A percentile compares a stretch with the other conserved stretches of the same genome.
These are phyloP conservation scores for Beta corolliflora DNA, from an alignment of 179 eudicot genomes.

Conservation along the genomic window DNA sequence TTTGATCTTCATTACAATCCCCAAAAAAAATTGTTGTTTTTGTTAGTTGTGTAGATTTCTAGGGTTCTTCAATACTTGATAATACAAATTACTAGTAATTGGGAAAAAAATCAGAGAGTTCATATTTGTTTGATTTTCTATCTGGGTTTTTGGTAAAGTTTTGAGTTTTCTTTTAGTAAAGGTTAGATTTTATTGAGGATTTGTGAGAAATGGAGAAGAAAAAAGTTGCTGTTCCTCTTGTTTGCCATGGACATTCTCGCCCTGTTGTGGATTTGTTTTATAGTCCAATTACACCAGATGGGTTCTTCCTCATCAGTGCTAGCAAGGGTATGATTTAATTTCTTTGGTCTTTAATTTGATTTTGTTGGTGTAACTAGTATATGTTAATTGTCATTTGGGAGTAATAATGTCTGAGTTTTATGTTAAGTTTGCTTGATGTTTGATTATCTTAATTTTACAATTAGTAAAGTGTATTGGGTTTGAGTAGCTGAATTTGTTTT, in stretches of 20 bases:
- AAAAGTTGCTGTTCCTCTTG: conserved; percentile 74
- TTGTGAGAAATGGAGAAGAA: conserved; percentile 68
- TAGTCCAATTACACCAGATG: conserved; percentile 89
- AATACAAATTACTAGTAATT: conserved; percentile 21
- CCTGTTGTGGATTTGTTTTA: conserved; percentile 94
- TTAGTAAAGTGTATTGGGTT: conserved; percentile 16
- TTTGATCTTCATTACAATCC: conserved; percentile 23
- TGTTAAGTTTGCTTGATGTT: conserved; percentile 4
- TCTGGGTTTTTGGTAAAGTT: conserved; percentile 22
- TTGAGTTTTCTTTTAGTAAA: conserved; percentile 12
- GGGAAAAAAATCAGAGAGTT: not conserved
- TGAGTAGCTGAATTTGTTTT: not conserved
- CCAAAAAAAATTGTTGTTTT: not conserved
- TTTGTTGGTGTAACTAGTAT: not conserved
- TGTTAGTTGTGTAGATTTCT: conserved; percentile 25
- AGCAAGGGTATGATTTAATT: conserved; percentile 72
- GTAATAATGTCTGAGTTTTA: not conserved
- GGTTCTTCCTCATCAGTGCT: conserved; percentile 87
- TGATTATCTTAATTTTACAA: not conserved
- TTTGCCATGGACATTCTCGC: conserved; percentile 96
- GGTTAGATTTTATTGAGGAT: conserved; percentile 3
- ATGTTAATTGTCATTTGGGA: not conserved
- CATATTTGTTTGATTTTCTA: conserved; percentile 8
- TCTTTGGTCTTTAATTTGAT: not conserved
- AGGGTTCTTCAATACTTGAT: conserved; percentile 22